phyloP scores from a whole-genome alignment of 805 yeast genomes.

The Lipomyces yamadae region DNA sequence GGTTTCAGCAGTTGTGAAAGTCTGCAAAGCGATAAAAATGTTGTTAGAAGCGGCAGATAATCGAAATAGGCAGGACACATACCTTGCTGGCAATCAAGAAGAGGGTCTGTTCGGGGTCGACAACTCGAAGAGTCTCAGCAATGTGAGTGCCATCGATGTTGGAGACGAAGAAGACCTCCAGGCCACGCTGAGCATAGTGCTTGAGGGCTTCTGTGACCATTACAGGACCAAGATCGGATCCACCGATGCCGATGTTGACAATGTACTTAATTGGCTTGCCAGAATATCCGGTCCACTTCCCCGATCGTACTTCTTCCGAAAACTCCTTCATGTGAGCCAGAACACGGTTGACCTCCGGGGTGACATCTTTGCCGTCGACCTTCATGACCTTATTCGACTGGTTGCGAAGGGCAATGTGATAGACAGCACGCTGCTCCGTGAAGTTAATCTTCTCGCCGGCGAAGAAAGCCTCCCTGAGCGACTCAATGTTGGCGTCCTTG shows the following conservation, averaged over 20 bases:
- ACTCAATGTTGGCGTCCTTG: constrained; percentile 84
- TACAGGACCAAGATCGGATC: constrained; percentile 98
- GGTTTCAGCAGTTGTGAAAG: constrained; percentile 99
- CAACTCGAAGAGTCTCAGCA: constrained; percentile 80
- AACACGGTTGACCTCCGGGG: constrained; percentile 89
- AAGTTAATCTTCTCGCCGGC: constrained; percentile 91
- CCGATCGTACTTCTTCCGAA: constrained; percentile 86
- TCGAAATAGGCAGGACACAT: background rate
- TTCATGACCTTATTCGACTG: constrained; percentile 79
- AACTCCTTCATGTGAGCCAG: constrained; percentile 96
- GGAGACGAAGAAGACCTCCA: constrained; percentile 90
- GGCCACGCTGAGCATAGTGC: constrained; percentile 68
- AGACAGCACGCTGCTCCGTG: constrained; percentile 97
- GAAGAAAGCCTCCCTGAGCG: constrained; percentile 88
- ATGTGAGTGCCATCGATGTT: constrained; percentile 98
- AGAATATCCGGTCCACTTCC: constrained; percentile 95
- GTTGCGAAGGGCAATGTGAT: constrained; percentile 96
- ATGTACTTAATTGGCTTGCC: constrained; percentile 92
- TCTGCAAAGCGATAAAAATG: constrained; percentile 50
- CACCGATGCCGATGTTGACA: constrained; percentile 98
- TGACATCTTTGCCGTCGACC: constrained; percentile 88
- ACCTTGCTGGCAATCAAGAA: constrained; percentile 49
- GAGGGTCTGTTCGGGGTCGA: constrained; percentile 89
- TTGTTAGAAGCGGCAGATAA: background rate
- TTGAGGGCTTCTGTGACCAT: constrained; percentile 99